phyloP scores from a whole-genome alignment of 23 red algal species.

The Chondrus crispus region DNA sequence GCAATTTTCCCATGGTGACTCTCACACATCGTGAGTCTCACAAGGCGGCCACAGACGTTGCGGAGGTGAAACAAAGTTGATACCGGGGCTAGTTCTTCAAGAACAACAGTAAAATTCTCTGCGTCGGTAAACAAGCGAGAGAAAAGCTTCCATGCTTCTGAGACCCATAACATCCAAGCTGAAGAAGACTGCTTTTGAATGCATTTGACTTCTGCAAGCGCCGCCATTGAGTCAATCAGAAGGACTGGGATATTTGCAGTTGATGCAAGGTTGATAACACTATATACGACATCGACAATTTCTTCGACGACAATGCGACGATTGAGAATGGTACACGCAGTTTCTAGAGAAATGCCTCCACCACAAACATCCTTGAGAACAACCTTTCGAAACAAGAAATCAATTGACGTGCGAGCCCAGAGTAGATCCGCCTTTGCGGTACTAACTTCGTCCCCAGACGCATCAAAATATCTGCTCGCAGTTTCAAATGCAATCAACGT shows the following conservation, averaged over 20 bases:
- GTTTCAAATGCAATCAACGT: slow-evolving; percentile 69
- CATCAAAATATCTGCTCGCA: slow-evolving; percentile 59
- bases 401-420: slow-evolving; percentile 66
- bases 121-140: slow-evolving; percentile 60
- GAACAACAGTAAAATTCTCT: slow-evolving; percentile 66
- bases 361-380: slow-evolving; percentile 35
- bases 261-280: slow-evolving; percentile 15
- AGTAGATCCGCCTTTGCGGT: slow-evolving; percentile 53
- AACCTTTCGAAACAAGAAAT: slow-evolving; percentile 55
- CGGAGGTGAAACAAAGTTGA: slow-evolving; percentile 53
- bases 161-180: slow-evolving; percentile 57
- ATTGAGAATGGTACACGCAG: slow-evolving; percentile 32
- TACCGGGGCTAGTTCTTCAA: slow-evolving; percentile 56
- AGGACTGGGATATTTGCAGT: slow-evolving; percentile 61
- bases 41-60: slow-evolving; percentile 53
- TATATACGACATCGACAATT: slow-evolving; percentile 54
- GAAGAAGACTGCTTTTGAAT: slow-evolving; percentile 33
- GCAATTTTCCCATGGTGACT: slow-evolving; percentile 9
- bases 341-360: slow-evolving; percentile 40
- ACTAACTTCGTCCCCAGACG: slow-evolving; percentile 56
- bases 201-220: slow-evolving; percentile 69
- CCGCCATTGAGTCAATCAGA: slow-evolving; percentile 56
- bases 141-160: slow-evolving; percentile 75
- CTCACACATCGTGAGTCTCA: slow-evolving; percentile 64
- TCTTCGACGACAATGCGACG: slow-evolving; percentile 37